Conservation (phyloP, 2,329 filamentous ascomycete genomes). For the Colletotrichum noveboracense region DNA sequence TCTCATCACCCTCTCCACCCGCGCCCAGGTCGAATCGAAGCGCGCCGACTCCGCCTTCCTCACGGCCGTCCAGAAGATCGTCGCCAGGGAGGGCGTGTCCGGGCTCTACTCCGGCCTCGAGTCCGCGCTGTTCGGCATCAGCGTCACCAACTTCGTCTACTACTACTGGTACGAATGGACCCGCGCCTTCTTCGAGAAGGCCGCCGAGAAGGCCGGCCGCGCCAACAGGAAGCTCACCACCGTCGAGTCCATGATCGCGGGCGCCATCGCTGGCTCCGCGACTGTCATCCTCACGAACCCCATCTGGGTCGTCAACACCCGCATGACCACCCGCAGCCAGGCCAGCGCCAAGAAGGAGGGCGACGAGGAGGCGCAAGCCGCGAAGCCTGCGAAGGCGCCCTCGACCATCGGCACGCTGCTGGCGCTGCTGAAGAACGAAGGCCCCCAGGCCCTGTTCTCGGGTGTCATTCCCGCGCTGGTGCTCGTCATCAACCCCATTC, state of each 20-base stretch:
- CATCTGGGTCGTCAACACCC: constrained; percentile 99
- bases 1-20: constrained; percentile 94
- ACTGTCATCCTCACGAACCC: constrained; percentile 97
- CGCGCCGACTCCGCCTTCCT: constrained; percentile 86
- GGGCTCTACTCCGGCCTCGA: constrained; percentile 94
- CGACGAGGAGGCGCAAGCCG: constrained; percentile 46
- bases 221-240: constrained; percentile 85
- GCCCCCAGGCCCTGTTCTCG: constrained; percentile 83
- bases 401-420: constrained; percentile 84
- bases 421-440: constrained; percentile 82
- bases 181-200: constrained; percentile 81
- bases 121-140: constrained; percentile 95
- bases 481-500: constrained; percentile 95
- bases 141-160: constrained; percentile 99
- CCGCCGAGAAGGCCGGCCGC: constrained; percentile 75
- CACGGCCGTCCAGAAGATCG: constrained; percentile 82
- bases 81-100: constrained; percentile 86
- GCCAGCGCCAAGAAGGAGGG: constrained; percentile 27
- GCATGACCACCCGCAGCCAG: constrained; percentile 87
- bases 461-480: constrained; percentile 93
- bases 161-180: constrained; percentile 99
- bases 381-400: constrained; percentile 56
- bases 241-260: constrained; percentile 91
- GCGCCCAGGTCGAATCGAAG: constrained; percentile 96
- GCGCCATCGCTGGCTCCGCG: constrained; percentile 89